phyloP scores from a whole-genome alignment of 345 rosid species.

The Aethionema arabicum region DNA sequence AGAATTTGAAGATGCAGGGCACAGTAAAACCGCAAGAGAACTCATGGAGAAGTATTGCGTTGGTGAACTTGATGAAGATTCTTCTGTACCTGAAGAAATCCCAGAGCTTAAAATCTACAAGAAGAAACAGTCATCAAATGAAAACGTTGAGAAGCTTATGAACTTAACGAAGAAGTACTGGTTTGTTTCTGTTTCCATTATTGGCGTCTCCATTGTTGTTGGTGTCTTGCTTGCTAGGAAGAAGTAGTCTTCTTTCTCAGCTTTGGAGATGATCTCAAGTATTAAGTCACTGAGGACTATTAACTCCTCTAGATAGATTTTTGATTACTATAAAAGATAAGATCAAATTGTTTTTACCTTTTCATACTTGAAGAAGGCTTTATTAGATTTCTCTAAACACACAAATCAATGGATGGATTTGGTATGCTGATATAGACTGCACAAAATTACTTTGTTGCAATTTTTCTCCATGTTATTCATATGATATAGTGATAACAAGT shows the following conservation, averaged over 20 bases:
- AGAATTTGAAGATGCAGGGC: slow-evolving; percentile 91
- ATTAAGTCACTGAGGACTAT: slow-evolving; percentile 25
- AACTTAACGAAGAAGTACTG: slow-evolving; percentile 65
- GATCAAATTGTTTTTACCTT: background rate
- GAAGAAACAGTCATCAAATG: slow-evolving; percentile 37
- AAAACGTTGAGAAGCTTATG: slow-evolving; percentile 42
- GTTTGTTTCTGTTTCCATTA: slow-evolving; percentile 60
- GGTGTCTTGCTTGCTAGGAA: slow-evolving; percentile 60
- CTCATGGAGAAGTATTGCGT: slow-evolving; percentile 61
- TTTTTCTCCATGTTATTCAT: too few species aligned
- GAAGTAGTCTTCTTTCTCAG: slow-evolving; percentile 39
- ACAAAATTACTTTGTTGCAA: too few species aligned
- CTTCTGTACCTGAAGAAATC: slow-evolving; percentile 37
- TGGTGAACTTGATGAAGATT: slow-evolving; percentile 65
- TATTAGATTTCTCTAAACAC: slow-evolving; percentile 7
- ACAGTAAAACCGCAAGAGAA: slow-evolving; percentile 67
- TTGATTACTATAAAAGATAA: slow-evolving; percentile 13
- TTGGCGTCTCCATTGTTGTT: slow-evolving; percentile 58
- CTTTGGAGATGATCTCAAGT: slow-evolving; percentile 15
- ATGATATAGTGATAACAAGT: too few species aligned
- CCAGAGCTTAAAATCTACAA: slow-evolving; percentile 67
- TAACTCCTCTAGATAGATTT: slow-evolving; percentile 16
- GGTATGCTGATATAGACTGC: slow-evolving; percentile 13
- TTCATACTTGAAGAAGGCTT: background rate
- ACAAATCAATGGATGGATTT: slow-evolving; percentile 17